These are phyloP conservation scores for Aspergillus taichungensis DNA, from an alignment of 495 filamentous ascomycete genomes.

Conservation along the genomic window DNA sequence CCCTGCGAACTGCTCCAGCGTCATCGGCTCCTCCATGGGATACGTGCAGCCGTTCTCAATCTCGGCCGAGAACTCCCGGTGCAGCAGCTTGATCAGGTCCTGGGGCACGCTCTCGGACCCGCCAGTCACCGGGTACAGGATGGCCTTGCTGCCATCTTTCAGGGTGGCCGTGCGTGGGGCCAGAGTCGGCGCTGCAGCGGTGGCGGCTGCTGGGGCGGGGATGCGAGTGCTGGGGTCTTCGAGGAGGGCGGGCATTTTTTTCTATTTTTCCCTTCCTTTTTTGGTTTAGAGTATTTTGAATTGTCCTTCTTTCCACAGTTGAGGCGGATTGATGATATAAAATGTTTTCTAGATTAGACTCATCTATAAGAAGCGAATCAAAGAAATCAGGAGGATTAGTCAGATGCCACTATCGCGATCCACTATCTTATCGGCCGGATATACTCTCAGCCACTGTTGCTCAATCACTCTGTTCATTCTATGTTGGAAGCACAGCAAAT, in stretches of 20 bases:
- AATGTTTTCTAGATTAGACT: too few species aligned
- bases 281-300: not conserved
- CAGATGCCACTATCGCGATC: too few species aligned
- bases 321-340: too few species aligned
- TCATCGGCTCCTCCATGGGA: constrained; percentile 74
- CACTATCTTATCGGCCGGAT: too few species aligned
- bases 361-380: too few species aligned
- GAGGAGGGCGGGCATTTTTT: constrained; percentile 49
- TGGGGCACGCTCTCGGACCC: constrained; percentile 54
- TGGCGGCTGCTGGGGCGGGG: constrained; percentile 47
- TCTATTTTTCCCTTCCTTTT: constrained; percentile 16
- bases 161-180: constrained; percentile 69
- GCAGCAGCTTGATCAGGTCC: constrained; percentile 54
- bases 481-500: too few species aligned
- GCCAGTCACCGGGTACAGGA: constrained; percentile 63
- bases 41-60: constrained; percentile 90
- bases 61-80: constrained; percentile 76
- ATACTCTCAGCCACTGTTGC: too few species aligned
- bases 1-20: constrained; percentile 59
- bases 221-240: constrained; percentile 59
- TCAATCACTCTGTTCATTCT: too few species aligned
- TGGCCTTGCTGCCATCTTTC: constrained; percentile 69
- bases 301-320: too few species aligned
- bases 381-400: too few species aligned
- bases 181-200: constrained; percentile 49